A percentile compares a stretch with the other conserved stretches of the same genome.
These are phyloP conservation scores for Trichothecium roseum DNA, from an alignment of 2,329 filamentous ascomycete genomes.

Conservation along the genomic window DNA sequence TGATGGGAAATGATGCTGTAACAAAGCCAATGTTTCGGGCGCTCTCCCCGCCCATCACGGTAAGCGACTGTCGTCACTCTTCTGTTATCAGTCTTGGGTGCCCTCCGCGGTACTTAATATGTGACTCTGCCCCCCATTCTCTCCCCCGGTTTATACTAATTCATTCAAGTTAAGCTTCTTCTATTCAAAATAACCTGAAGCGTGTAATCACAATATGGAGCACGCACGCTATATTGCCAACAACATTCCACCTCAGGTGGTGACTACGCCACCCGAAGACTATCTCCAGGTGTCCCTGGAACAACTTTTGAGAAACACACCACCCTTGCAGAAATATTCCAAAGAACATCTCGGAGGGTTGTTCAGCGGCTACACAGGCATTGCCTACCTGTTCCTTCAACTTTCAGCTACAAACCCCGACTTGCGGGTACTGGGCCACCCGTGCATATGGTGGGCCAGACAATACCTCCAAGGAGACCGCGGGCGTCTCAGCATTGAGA, in stretches of 20 bases:
- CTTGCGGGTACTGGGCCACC: constrained; percentile 29
- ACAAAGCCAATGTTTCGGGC: no score
- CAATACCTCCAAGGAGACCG: constrained; percentile 33
- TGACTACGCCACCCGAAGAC: constrained; percentile 14
- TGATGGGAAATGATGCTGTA: no score
- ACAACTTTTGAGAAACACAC: constrained; percentile 22
- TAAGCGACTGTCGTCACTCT: no score
- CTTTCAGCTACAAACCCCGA: constrained; percentile 33
- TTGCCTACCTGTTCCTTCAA: constrained; percentile 44
- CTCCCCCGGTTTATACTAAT: no score
- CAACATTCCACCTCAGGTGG: constrained; percentile 17
- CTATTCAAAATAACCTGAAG: no score
- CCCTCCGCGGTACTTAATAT: no score
- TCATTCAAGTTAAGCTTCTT: no score
- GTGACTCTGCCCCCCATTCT: no score
- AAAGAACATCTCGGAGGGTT: constrained; percentile 31
- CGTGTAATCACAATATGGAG: no score
- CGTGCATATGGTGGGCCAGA: constrained; percentile 32
- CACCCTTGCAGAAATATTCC: constrained; percentile 23
- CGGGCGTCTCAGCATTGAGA: constrained; percentile 22
- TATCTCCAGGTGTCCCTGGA: constrained; percentile 24
- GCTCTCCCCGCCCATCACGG: no score
- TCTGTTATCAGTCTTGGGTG: no score
- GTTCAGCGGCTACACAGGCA: constrained; percentile 41
- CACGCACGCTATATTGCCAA: constrained; percentile 21